phyloP scores from a whole-genome alignment of 225 moss, liverwort and hornwort species.

The Marchantia polymorpha region DNA sequence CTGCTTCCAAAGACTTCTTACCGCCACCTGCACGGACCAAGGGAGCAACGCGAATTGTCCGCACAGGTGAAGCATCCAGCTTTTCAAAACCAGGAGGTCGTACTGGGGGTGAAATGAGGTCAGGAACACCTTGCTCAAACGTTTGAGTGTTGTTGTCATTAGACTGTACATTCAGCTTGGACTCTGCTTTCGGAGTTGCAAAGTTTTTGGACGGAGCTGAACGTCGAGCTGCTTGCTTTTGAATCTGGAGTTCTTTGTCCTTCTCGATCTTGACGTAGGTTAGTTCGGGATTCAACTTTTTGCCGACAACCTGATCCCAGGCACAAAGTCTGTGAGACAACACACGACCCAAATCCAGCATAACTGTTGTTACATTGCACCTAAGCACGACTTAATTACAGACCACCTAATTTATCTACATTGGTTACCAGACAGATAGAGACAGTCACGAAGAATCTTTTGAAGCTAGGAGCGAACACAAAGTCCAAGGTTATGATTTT shows the following conservation, averaged over 20 bases:
- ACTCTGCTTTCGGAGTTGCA: slow-evolving; percentile 40
- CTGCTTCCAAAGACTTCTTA: slow-evolving; percentile 28
- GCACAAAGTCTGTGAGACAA: slow-evolving; percentile 13
- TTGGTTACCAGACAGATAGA: no score
- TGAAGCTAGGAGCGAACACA: not conserved
- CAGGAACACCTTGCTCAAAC: slow-evolving; percentile 12
- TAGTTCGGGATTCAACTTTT: slow-evolving; percentile 52
- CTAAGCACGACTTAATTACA: not conserved
- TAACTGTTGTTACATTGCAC: not conserved
- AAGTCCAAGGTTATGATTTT: no score
- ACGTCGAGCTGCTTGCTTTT: slow-evolving; percentile 31
- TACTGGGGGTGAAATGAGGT: slow-evolving; percentile 26
- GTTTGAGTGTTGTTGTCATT: slow-evolving; percentile 18
- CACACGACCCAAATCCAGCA: not conserved
- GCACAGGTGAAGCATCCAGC: slow-evolving; percentile 24
- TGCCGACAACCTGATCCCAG: slow-evolving; percentile 54
- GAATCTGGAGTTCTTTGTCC: slow-evolving; percentile 35
- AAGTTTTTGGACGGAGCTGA: slow-evolving; percentile 39
- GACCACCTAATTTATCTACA: not conserved
- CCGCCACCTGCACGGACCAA: slow-evolving; percentile 48
- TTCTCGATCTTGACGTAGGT: slow-evolving; percentile 70
- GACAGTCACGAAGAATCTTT: not conserved
- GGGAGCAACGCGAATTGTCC: slow-evolving; percentile 37
- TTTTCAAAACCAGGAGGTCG: slow-evolving; percentile 18
- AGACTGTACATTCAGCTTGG: slow-evolving; percentile 24